These are phyloP conservation scores for Aegilops bicornis DNA, from an alignment of 176 grass and related monocot species.

Conservation along the genomic window DNA sequence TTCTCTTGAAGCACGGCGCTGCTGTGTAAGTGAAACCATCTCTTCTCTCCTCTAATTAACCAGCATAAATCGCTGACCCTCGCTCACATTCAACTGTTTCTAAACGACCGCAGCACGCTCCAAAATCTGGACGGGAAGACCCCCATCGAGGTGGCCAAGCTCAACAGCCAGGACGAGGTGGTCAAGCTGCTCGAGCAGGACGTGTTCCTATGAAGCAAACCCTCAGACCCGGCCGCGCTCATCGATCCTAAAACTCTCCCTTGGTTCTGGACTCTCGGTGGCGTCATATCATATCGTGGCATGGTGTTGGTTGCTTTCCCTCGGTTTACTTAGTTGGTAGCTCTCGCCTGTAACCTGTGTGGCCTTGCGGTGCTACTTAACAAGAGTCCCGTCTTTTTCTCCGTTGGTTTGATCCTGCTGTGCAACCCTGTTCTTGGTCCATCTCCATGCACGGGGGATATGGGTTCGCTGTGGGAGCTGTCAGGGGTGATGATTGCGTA, in stretches of 20 bases:
- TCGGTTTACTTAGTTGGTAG: slow-evolving; percentile 11
- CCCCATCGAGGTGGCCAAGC: slow-evolving; percentile 75
- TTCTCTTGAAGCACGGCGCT: slow-evolving; percentile 76
- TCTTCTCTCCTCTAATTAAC: not conserved
- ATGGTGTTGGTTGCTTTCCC: not conserved
- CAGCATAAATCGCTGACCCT: not conserved
- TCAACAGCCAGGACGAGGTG: slow-evolving; percentile 82
- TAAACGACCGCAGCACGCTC: slow-evolving; percentile 51
- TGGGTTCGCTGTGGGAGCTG: not conserved
- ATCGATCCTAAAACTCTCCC: not conserved
- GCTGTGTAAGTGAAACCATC: slow-evolving; percentile 65
- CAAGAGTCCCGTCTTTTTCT: not conserved
- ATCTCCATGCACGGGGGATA: too few species aligned
- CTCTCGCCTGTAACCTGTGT: slow-evolving; percentile 31
- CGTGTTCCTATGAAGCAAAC: slow-evolving; percentile 61
- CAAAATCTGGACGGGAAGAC: slow-evolving; percentile 89
- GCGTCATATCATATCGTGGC: not conserved
- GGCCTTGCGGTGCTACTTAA: not conserved
- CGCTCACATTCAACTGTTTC: not conserved
- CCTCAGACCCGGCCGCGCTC: not conserved
- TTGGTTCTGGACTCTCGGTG: not conserved
- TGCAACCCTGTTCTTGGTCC: too few species aligned
- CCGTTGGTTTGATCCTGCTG: not conserved
- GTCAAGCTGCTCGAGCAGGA: slow-evolving; percentile 89
- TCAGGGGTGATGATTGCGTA: not conserved